phyloP scores from a whole-genome alignment of 2,329 filamentous ascomycete species.

The Xenosphaeropsis pyriputrescens region DNA sequence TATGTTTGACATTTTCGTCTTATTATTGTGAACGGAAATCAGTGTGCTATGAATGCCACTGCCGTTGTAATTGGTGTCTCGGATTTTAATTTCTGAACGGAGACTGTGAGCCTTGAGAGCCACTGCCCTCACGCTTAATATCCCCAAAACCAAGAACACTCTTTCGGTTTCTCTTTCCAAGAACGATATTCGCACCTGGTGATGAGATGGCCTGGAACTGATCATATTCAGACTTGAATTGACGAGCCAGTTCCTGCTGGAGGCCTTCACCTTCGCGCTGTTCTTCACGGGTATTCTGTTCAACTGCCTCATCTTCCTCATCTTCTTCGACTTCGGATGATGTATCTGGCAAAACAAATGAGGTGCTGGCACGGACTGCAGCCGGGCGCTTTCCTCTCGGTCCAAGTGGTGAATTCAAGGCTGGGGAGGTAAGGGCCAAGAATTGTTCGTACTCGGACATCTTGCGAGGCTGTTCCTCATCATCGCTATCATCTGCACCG shows the following conservation, averaged over 20 bases:
- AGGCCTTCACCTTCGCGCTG: neutral
- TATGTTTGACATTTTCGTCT: too few species aligned
- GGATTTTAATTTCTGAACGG: too few species aligned
- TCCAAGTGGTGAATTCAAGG: slow-evolving; percentile 1
- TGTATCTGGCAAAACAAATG: slow-evolving; percentile 1
- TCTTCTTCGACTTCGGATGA: slow-evolving; percentile 2
- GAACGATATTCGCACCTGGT: neutral
- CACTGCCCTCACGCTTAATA: too few species aligned
- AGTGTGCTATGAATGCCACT: too few species aligned
- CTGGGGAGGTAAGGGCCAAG: slow-evolving; percentile 1
- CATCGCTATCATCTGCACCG: neutral
- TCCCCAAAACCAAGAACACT: too few species aligned
- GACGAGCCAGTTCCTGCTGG: neutral
- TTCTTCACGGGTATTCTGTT: neutral
- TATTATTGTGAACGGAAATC: too few species aligned
- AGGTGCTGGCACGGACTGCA: slow-evolving; percentile 1
- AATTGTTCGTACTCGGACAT: slow-evolving; percentile 4
- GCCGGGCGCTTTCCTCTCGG: slow-evolving; percentile 2
- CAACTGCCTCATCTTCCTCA: neutral
- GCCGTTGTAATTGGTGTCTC: too few species aligned
- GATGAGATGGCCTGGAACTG: slow-evolving; percentile 1
- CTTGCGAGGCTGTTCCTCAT: slow-evolving; percentile 1
- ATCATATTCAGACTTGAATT: slow-evolving; percentile 3
- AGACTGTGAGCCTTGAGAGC: too few species aligned
- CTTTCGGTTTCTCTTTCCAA: slow-evolving; percentile 2